A percentile compares a stretch with the other conserved stretches of the same genome.
These are phyloP conservation scores for Colletotrichum limetticola DNA, from an alignment of 2,329 filamentous ascomycete genomes.

Conservation along the genomic window DNA sequence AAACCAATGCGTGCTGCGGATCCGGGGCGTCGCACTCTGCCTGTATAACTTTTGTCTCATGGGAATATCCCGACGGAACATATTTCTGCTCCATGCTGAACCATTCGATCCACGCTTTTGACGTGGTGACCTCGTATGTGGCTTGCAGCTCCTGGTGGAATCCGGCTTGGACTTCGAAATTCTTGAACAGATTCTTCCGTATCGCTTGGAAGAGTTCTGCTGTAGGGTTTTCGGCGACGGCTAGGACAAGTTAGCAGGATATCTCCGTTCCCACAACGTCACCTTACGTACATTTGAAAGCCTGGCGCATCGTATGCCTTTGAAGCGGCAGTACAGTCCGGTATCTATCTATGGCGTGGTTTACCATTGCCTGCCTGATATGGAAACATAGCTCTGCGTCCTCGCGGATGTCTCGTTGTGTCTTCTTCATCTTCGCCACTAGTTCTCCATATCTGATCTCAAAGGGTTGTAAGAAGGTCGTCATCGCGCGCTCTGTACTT, in stretches of 20 bases:
- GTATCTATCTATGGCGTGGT: constrained; percentile 34
- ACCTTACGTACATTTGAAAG: constrained; percentile 8
- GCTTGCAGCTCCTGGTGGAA: constrained; percentile 41
- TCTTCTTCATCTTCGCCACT: constrained; percentile 32
- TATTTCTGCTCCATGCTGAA: constrained; percentile 40
- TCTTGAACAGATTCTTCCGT: constrained; percentile 38
- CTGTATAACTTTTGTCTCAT: constrained; percentile 38
- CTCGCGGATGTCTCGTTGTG: constrained; percentile 32
- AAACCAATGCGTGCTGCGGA: constrained; percentile 41
- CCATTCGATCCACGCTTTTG: constrained; percentile 41
- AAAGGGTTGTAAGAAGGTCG: constrained; percentile 32
- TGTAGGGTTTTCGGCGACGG: constrained; percentile 24
- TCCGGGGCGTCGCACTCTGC: constrained; percentile 43
- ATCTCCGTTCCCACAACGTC: not conserved
- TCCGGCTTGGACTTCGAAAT: constrained; percentile 39
- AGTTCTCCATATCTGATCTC: constrained; percentile 36
- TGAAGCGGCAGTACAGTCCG: constrained; percentile 33
- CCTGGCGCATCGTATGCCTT: constrained; percentile 21
- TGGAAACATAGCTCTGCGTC: constrained; percentile 35
- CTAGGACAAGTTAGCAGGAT: not conserved
- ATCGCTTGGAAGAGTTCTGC: constrained; percentile 35
- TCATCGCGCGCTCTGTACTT: constrained; percentile 6
- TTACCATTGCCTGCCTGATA: constrained; percentile 30
- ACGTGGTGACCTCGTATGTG: constrained; percentile 41
- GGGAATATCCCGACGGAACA: constrained; percentile 38